Base-by-base conservation (phyloP, 208 protist genomes). In the Leptomonas pyrrhocoris region DNA sequence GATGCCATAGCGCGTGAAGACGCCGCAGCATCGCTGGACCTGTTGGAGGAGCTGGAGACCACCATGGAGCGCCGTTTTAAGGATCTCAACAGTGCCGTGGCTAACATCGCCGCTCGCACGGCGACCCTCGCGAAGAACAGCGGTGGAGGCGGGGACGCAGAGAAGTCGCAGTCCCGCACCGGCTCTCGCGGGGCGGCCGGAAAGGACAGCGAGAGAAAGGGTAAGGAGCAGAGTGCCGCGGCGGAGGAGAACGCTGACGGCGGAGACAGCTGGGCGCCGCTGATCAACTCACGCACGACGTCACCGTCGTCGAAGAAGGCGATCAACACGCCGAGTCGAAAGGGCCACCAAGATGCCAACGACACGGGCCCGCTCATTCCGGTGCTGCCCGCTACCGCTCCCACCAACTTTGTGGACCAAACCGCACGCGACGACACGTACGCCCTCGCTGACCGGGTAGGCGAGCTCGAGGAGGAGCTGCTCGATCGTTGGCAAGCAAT, bases 391-490 rank as follows among this genome's bases (percentile, higher is more conserved):
- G 4, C 58, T 4, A 21, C 48, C 30, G 28, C 55, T 16, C 49
- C 48, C 9, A 57, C 51, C 43, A 34, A 43, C 27, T 23, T 69
- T 38, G 73, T 79, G 13, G 76, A 74, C 28, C 61, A 70, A 43
- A 51, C 45, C 21, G 84, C 75, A 13, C 80, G 86, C 9, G 88
- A 93, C 21, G 88, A 94, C 15, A 77, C 80, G 31, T 66, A 63
- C 4, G 69, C 71, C 2, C 77, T 90, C 21, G 27, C 72, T 13
- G 82, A 94, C 18, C 75, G 81, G 25, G 66, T 94, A 18, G 74
- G 73, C 21, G 91, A 96, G n/a, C 71, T 96, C 13, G 88, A 96
- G 64, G 82, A 91, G 43, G 88, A 94, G 51, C 70, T 88, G 59
- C 73, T 77, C 38, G 81, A 84, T 45, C 84, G 91, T 38, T 94